A percentile compares a stretch with the other conserved stretches of the same genome.
These are phyloP conservation scores for Colletotrichum limetticola DNA, from an alignment of 2,329 filamentous ascomycete species.

Conservation along the genomic window DNA sequence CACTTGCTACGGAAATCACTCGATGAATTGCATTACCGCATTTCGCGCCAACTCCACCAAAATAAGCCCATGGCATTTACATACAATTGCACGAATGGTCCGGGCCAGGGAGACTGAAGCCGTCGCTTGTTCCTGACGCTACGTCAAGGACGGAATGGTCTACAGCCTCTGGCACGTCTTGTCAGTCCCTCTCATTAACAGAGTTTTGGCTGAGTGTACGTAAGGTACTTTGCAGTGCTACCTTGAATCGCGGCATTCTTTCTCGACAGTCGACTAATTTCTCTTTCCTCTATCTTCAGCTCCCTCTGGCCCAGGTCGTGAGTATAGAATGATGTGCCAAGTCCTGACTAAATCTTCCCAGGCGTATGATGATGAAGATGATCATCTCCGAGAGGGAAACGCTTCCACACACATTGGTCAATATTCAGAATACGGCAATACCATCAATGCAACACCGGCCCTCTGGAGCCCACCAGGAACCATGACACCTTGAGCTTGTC, in stretches of 20 bases:
- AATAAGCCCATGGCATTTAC: neutral
- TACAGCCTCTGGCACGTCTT: neutral
- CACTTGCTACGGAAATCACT: neutral
- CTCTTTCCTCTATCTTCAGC: neutral
- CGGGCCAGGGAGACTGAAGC: neutral
- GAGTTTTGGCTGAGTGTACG: neutral
- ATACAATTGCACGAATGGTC: neutral
- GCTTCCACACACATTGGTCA: neutral
- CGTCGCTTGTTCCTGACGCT: constrained; percentile 27
- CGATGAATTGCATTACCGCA: neutral
- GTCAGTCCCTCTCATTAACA: neutral
- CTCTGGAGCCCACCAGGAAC: neutral
- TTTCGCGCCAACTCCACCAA: neutral
- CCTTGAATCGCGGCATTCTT: constrained; percentile 4
- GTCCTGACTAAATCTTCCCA: neutral
- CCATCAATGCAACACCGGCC: neutral
- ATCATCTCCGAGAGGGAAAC: neutral
- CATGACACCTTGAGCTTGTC: neutral
- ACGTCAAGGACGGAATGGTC: neutral
- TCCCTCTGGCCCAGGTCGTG: neutral
- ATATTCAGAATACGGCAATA: neutral
- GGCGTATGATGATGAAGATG: neutral
- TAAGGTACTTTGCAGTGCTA: neutral
- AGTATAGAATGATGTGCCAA: neutral
- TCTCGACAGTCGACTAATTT: neutral